Conservation (phyloP, 1,284 basidiomycete genomes). For the Schizopora paradoxa region DNA sequence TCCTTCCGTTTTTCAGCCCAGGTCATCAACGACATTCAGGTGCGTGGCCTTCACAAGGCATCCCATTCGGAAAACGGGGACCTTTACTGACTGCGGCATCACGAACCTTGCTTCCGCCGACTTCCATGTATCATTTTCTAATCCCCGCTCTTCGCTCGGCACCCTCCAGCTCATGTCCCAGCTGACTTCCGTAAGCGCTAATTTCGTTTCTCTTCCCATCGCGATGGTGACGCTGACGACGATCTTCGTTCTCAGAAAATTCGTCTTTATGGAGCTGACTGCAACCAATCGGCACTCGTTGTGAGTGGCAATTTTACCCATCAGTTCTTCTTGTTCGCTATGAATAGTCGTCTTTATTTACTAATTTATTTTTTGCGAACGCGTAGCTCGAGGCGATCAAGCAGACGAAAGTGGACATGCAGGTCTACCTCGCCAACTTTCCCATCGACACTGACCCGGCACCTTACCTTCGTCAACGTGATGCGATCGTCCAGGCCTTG, state of each 20-base stretch:
- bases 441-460: slow-evolving; percentile 50
- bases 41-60: not conserved
- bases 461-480: slow-evolving; percentile 71
- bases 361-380: slow-evolving; percentile 5
- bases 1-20: slow-evolving; percentile 6
- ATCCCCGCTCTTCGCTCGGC: not conserved
- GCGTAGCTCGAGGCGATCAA: slow-evolving; percentile 76
- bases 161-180: slow-evolving; percentile 47
- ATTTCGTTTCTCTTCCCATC: not conserved
- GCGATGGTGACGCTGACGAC: not conserved
- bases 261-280: slow-evolving; percentile 55
- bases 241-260: slow-evolving; percentile 31
- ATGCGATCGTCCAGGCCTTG: slow-evolving; percentile 61
- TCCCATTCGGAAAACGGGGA: too few relatives aligned
- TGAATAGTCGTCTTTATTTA: not conserved
- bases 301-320: slow-evolving; percentile 27
- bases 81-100: too few relatives aligned
- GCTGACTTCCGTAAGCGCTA: slow-evolving; percentile 36
- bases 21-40: slow-evolving; percentile 18
- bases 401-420: slow-evolving; percentile 85
- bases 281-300: slow-evolving; percentile 51
- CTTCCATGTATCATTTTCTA: not conserved
- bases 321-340: slow-evolving; percentile 14
- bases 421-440: slow-evolving; percentile 84
- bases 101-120: too few relatives aligned